These are phyloP conservation scores for Laguncularia racemosa DNA, from an alignment of 345 rosid genomes.

Conservation along the genomic window DNA sequence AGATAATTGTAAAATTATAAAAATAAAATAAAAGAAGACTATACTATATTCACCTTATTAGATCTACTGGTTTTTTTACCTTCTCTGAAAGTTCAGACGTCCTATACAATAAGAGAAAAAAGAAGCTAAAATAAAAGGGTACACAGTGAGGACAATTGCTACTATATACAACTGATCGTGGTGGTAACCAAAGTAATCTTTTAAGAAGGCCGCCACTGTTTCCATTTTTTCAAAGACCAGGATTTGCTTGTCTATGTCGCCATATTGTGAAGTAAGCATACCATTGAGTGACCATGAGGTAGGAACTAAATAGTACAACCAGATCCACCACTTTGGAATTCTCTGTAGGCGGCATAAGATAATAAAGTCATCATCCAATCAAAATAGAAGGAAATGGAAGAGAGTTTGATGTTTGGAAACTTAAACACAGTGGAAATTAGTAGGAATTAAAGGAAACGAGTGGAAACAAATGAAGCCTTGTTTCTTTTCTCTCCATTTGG, in stretches of 20 bases:
- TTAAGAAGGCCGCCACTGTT: constrained; percentile 34
- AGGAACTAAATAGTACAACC: constrained; percentile 57
- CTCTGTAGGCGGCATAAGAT: constrained; percentile 32
- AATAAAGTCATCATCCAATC: not conserved
- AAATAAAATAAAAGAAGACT: not conserved
- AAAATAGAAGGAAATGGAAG: not conserved
- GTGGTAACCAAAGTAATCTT: constrained; percentile 51
- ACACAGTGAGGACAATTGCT: constrained; percentile 31
- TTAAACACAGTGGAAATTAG: too few species aligned
- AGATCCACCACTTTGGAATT: constrained; percentile 84
- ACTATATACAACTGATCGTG: constrained; percentile 25
- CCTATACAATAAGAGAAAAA: constrained; percentile 50
- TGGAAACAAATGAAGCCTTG: too few species aligned
- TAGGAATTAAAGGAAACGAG: too few species aligned
- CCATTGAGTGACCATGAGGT: constrained; percentile 67
- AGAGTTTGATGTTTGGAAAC: not conserved
- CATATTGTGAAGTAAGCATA: constrained; percentile 65
- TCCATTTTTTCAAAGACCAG: constrained; percentile 37
- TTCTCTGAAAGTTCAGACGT: constrained; percentile 47
- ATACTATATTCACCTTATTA: not conserved
- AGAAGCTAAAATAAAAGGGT: constrained; percentile 45
- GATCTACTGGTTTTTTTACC: constrained; percentile 21
- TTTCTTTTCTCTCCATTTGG: too few species aligned
- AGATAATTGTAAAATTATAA: not conserved
- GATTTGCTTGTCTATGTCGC: constrained; percentile 42